Base-by-base conservation (phyloP, 768 basidiomycete genomes). In the Kwoniella dendrophila region DNA sequence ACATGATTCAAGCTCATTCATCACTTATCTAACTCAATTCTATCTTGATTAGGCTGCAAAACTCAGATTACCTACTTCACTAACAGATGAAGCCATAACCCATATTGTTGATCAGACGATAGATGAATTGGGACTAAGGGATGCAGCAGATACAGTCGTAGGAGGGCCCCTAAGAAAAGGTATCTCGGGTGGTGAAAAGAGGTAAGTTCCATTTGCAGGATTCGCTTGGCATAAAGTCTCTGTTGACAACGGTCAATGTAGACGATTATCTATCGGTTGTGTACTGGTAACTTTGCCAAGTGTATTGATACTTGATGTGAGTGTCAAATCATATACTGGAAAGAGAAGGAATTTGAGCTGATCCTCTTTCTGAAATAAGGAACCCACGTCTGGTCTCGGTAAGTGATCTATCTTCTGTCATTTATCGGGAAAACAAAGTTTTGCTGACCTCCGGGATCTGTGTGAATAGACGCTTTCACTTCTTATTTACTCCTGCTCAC, bases 151-250 rank as follows among this genome's bases (percentile, higher is more conserved):
- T 32, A 82, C 81, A 3, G 68, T 82, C 12, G 86, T 88, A 47
- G 86, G 86, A 0, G 87, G 84, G 0, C 82, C 85, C 0, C 80
- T 86, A 18, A 81, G 82, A 38, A 80, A 85, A 49, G 87, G 87
- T 1, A 84, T 88, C 36, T 85, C 84, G 22, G 86, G 86, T 7
- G 86, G 88, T 2, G 87, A 89, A 73, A 86, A 85, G 67, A 82
- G 87, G n/a, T 82, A 84, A 4, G 83, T 85, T 24, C 24, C 22
- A 24, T 44, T 5, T 24, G 20, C 10, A 27, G 24, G n/a, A 33
- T 43, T n/a, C 48, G 43, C 5, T 11, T 34, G 43, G n/a, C 7
- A 48, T 20, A 33, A 12, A 30, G 27, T 7, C 8, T 22, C 36
- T 33, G 29, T 43, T 63, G 44, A 67, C 33, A 24, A 7, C 4